Evolutionary conservation across 2,329 filamentous ascomycete genomes (phyloP).

Genomic region (Emmonsiellopsis sp.): DNA sequence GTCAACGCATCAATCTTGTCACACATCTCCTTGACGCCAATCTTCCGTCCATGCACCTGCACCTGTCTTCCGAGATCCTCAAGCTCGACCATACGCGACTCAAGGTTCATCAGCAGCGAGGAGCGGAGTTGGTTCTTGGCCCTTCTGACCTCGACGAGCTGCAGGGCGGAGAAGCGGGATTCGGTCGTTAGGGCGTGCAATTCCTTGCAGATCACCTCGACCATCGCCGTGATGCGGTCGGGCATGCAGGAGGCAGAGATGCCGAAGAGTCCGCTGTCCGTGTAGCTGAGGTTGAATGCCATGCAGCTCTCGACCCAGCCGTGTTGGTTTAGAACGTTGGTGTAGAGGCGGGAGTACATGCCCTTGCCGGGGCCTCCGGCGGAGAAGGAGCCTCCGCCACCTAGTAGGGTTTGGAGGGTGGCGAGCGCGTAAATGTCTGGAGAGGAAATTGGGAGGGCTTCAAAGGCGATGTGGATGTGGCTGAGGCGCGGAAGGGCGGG

Average conservation of each 20-base stretch:
- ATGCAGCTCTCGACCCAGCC: conserved; percentile 95
- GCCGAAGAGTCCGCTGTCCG: conserved; percentile 88
- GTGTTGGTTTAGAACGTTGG: conserved; percentile 94
- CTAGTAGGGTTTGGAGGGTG: conserved; percentile 88
- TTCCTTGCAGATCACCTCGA: conserved; percentile 92
- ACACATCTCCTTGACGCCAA: conserved; percentile 91
- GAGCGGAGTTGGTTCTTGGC: conserved; percentile 95
- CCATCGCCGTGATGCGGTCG: conserved; percentile 67
- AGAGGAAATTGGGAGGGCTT: conserved; percentile 81
- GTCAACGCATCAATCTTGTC: conserved; percentile 72
- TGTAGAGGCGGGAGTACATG: conserved; percentile 98
- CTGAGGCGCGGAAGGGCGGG: conserved; percentile 72
- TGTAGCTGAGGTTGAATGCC: conserved; percentile 96
- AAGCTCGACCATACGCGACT: conserved; percentile 92
- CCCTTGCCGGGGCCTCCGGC: conserved; percentile 95
- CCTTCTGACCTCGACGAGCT: conserved; percentile 68
- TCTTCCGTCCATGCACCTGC: conserved; percentile 89
- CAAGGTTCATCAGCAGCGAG: conserved; percentile 90
- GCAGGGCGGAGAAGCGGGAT: conserved; percentile 62
- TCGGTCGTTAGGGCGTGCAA: conserved; percentile 69
- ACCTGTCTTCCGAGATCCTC: conserved; percentile 93
- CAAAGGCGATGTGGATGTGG: conserved; percentile 92
- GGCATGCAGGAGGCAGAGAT: conserved; percentile 83
- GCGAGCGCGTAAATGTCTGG: conserved; percentile 94
- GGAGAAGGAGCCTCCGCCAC: conserved; percentile 91